Conservation (phyloP, 441 rosid species). For the Viola pubescens region DNA sequence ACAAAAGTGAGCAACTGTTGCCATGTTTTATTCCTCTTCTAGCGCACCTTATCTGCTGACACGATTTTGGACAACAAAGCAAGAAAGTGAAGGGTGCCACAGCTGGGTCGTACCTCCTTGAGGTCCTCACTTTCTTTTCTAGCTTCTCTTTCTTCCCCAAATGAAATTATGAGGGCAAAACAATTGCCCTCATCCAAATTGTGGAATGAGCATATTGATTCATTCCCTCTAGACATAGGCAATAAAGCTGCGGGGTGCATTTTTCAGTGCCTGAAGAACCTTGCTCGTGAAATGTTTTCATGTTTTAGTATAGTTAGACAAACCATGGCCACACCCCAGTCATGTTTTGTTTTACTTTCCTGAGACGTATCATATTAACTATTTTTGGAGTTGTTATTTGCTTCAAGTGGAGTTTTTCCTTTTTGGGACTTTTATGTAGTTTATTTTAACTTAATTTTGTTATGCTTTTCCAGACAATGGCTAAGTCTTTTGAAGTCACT, state of each 20-base stretch:
- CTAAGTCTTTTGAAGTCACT: constrained; percentile 62
- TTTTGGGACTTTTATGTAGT: not conserved
- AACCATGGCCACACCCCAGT: not conserved
- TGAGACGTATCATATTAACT: no score
- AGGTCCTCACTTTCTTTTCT: no score
- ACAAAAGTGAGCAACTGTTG: no score
- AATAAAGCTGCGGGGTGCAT: constrained; percentile 1
- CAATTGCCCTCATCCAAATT: no score
- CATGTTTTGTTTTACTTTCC: no score
- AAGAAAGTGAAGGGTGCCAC: no score
- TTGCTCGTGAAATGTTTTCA: not conserved
- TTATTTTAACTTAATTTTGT: not conserved
- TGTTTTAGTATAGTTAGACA: not conserved
- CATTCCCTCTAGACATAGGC: not conserved
- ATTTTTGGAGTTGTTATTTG: not conserved
- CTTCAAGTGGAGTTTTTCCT: not conserved
- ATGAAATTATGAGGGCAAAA: no score
- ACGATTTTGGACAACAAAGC: no score
- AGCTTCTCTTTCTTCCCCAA: no score
- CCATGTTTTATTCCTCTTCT: no score
- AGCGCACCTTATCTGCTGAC: no score
- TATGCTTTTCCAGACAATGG: constrained; percentile 36
- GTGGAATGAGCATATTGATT: not conserved
- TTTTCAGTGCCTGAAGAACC: not conserved
- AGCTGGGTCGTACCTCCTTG: no score